A percentile compares a stretch with the other conserved stretches of the same genome.
Conservation (phyloP, 2,329 filamentous ascomycete species). For the Penicillium olsonii region DNA sequence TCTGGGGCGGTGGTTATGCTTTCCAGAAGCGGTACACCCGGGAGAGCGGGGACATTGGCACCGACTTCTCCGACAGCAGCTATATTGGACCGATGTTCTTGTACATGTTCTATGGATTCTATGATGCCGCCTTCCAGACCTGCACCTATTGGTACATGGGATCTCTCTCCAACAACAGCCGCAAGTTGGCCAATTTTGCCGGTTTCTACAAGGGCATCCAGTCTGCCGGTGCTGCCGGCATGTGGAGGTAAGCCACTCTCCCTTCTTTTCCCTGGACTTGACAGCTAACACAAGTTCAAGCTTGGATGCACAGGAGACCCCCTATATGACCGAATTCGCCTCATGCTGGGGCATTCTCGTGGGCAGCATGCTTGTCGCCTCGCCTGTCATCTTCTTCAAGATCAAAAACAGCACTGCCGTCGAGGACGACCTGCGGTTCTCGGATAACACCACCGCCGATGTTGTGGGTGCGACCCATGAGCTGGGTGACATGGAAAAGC, state of each 20-base stretch:
- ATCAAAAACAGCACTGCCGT: slow-evolving; percentile 79
- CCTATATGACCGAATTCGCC: slow-evolving; percentile 73
- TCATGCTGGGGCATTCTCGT: slow-evolving; percentile 74
- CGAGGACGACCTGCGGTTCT: slow-evolving; percentile 81
- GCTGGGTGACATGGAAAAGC: slow-evolving; percentile 21
- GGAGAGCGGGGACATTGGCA: slow-evolving; percentile 33
- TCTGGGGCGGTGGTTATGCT: slow-evolving; percentile 82
- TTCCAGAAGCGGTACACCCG: slow-evolving; percentile 68
- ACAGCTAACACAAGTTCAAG: slow-evolving; percentile 51
- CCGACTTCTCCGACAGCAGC: slow-evolving; percentile 67
- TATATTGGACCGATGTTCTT: slow-evolving; percentile 82
- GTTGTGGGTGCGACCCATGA: slow-evolving; percentile 47
- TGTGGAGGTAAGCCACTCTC: slow-evolving; percentile 41
- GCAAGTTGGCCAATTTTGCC: slow-evolving; percentile 87
- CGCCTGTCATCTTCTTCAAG: slow-evolving; percentile 75
- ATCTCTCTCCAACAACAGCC: slow-evolving; percentile 85
- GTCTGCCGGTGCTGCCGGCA: slow-evolving; percentile 74
- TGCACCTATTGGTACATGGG: slow-evolving; percentile 96
- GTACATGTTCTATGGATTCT: slow-evolving; percentile 89
- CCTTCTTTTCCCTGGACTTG: background rate
- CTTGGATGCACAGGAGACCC: slow-evolving; percentile 62
- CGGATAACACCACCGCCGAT: slow-evolving; percentile 77
- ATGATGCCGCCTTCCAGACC: slow-evolving; percentile 88
- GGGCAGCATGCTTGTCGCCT: slow-evolving; percentile 72
- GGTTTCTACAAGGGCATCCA: slow-evolving; percentile 91